Conservation (phyloP, 169 alveolate species). For the Plasmodium malariae region DNA sequence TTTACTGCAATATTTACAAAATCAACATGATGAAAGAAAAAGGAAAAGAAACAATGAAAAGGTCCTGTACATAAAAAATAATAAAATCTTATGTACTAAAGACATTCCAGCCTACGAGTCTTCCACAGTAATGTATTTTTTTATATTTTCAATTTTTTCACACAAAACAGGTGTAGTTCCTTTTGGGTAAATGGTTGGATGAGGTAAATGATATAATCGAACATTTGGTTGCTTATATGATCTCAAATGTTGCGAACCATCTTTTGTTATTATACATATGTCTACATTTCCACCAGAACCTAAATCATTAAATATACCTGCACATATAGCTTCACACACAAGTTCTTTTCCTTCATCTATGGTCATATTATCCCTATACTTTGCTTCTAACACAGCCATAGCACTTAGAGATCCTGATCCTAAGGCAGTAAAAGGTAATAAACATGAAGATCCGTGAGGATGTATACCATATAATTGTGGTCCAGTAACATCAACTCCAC, state of each 20-base stretch:
- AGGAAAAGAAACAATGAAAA: not conserved
- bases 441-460: constrained; percentile 96
- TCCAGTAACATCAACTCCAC: constrained; percentile 98
- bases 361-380: constrained; percentile 93
- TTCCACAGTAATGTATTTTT: constrained; percentile 80
- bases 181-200: constrained; percentile 80
- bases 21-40: constrained; percentile 11
- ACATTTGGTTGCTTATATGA: constrained; percentile 83
- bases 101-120: constrained; percentile 57
- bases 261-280: constrained; percentile 91
- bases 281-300: constrained; percentile 98
- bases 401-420: constrained; percentile 99
- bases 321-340: constrained; percentile 95
- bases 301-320: constrained; percentile 97
- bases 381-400: constrained; percentile 96
- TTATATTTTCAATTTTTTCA: constrained; percentile 83
- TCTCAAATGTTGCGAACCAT: constrained; percentile 90
- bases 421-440: constrained; percentile 95
- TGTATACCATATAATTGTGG: constrained; percentile 94
- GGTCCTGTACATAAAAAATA: not conserved
- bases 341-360: constrained; percentile 94
- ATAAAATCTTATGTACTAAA: not conserved
- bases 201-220: constrained; percentile 86
- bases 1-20: not conserved
- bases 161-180: constrained; percentile 87